Conservation (phyloP, 257 asterid species). For the Scutellaria barbata region DNA sequence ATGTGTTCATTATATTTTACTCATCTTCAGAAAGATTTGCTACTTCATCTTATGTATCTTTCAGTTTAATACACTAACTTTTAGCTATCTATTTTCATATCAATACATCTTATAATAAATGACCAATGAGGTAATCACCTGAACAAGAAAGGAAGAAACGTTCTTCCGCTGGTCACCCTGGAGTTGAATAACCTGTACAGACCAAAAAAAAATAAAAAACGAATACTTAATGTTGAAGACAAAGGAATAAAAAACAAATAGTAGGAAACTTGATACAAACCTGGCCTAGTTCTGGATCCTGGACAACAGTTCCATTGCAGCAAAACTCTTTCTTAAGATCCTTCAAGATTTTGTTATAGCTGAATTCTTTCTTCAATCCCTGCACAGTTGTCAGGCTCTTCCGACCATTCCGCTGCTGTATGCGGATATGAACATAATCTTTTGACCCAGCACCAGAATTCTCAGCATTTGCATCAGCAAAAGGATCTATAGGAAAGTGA, state of each 20-base stretch:
- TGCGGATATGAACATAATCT: constrained; percentile 70
- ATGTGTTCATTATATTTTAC: not conserved
- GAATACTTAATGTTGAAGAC: not conserved
- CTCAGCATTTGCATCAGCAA: constrained; percentile 82
- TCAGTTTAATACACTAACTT: not conserved
- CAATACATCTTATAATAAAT: not conserved
- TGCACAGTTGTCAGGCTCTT: constrained; percentile 79
- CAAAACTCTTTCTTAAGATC: constrained; percentile 90
- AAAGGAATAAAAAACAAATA: not conserved
- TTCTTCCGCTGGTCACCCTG: constrained; percentile 91
- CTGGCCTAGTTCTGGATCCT: constrained; percentile 92
- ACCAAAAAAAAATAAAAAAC: not conserved
- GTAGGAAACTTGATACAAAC: constrained; percentile 34
- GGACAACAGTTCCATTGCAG: constrained; percentile 95
- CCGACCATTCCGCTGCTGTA: constrained; percentile 74
- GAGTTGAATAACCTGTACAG: constrained; percentile 76
- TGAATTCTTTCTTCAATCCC: constrained; percentile 70
- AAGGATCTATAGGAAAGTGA: constrained; percentile 50
- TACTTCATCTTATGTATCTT: not conserved
- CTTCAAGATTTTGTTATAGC: constrained; percentile 70
- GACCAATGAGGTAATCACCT: constrained; percentile 42
- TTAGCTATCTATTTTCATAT: not conserved
- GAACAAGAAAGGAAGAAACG: constrained; percentile 71
- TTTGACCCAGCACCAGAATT: constrained; percentile 73
- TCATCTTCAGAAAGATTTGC: not conserved